Evolutionary conservation across 345 rosid species (phyloP), one percentile per base, ranked within the genome.

Genomic region (Ceriops decandra): DNA sequence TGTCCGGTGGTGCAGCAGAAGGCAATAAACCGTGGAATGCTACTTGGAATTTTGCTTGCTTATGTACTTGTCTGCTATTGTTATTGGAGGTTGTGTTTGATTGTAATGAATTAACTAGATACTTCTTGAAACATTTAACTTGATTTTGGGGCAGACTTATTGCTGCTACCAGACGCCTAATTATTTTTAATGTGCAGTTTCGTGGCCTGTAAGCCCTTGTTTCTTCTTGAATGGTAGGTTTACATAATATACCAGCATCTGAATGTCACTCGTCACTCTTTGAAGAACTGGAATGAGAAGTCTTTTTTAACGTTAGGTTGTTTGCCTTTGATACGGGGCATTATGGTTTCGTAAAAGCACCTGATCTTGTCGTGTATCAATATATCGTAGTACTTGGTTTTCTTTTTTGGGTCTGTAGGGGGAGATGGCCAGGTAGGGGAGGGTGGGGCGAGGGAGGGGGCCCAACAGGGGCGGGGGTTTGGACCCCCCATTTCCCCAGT

Each of bases 141-240:
- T 72, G 24, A 72, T 78, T 72, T 74, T 58, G 60, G 71, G 56
- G 28, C 54, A 36, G 61, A 67, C 30, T 22, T 33, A 36, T 77
- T 54, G 77, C 79, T 82, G 83, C 81, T 56, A 57, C 64, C 74
- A 77, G 80, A 77, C 57, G 73, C 78, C 85, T 82, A 74, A 80
- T 80, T 69, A 63, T 75, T 72, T 75, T 64, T 24, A 76, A 79
- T 82, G 79, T 82, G 82, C 85, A 84, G 82, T 74, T 84, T 47
- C 79, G 61, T 77, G 70, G 28, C 59, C 59, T 24, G 16, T 10
- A 8, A 21, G 16, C 30, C 17, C 3, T 42, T 42, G 49, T 42
- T 42, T 3, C 19, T 3, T 42, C 49, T 38, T 38, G 46, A 38
- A 38, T 38, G 46, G 46, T 24, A 24, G 26, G 26, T 10, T 10